Base-by-base conservation (phyloP, 192 early-diverging fungal species). In the Coemansia sp. region DNA sequence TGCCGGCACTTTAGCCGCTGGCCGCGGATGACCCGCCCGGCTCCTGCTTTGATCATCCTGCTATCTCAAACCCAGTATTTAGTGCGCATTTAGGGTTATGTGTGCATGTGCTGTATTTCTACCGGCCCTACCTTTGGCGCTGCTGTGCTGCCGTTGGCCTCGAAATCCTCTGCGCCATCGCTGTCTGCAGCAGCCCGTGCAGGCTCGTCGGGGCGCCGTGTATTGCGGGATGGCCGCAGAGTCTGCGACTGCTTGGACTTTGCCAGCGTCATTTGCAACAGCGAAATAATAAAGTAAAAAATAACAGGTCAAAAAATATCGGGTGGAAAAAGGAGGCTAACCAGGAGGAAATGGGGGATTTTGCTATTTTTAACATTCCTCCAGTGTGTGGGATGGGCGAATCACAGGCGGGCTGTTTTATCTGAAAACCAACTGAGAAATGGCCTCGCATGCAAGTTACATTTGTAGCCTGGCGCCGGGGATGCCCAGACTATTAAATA, bases 231-330 rank as follows among this genome's bases (percentile, higher is more conserved):
- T 12, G 62, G 10, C n/a, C 55, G 53, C 27, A 37, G 38, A 32
- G 37, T 12, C 51, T 38, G 55, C 27, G 60, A 45, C 50, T 55
- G 53, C 56, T 57, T 75, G 65, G 60, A 43, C 54, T 75, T 75
- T 61, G 63, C 24, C 52, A 75, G 62, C 8, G 66, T 58, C 67
- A 65, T 75, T 53, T 29, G 57, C 48, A 21, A 15, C 0, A 19
- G 21, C 8, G 7, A 58, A 24, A 24, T 6, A 22, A 58, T 21
- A 41, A 51, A 35, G 27, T 19, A 32, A 56, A 56, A 56, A 56
- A 56, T 49, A 45, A 45, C 15, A 45, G 48, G 17, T 49, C 17
- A 19, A 19, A 49, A 21, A 17, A 12, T 17, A 23, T 14, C 5
- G 51, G 32, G 25, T 24, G 23, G 14, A 14, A 23, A 55, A 55